A percentile compares a stretch with the other conserved stretches of the same genome.
phyloP scores from a whole-genome alignment of 208 protist genomes.

The Kentomonas sorsogonicus region DNA sequence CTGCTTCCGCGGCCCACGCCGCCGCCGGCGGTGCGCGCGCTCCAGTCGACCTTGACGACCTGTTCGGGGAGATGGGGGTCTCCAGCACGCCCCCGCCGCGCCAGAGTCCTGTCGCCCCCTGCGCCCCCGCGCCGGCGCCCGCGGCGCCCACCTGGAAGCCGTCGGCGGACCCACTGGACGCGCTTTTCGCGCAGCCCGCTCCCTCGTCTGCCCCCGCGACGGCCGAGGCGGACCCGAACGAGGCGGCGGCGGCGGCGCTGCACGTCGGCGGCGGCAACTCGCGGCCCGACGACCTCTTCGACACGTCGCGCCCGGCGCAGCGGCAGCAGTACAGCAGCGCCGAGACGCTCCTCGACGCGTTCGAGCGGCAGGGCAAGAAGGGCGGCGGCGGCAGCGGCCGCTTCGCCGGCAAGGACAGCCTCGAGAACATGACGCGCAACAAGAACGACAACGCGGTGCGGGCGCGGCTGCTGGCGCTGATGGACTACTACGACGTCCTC shows the following conservation, averaged over 20 bases:
- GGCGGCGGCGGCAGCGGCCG: not conserved
- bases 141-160: not conserved
- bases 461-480: conserved; percentile 70
- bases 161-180: conserved; percentile 19
- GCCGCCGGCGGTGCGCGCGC: conserved; percentile 6
- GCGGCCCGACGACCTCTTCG: conserved; percentile 41
- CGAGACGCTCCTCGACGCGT: conserved; percentile 60
- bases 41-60: conserved; percentile 38
- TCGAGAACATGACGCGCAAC: conserved; percentile 54
- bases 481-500: conserved; percentile 90
- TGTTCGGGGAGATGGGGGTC: conserved; percentile 47
- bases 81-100: not conserved
- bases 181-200: conserved; percentile 19
- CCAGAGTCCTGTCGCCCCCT: not conserved
- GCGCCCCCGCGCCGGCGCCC: not conserved
- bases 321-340: conserved; percentile 40
- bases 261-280: conserved; percentile 24
- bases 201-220: not conserved
- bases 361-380: conserved; percentile 54
- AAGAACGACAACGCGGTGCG: conserved; percentile 69
- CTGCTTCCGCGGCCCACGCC: conserved; percentile 5
- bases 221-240: not conserved
- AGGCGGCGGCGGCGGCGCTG: conserved; percentile 6
- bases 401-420: conserved; percentile 20
- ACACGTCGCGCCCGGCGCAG: conserved; percentile 51